Evolutionary conservation across 2,329 filamentous ascomycete genomes (phyloP).

Genomic region (Fonsecaea nubica): DNA sequence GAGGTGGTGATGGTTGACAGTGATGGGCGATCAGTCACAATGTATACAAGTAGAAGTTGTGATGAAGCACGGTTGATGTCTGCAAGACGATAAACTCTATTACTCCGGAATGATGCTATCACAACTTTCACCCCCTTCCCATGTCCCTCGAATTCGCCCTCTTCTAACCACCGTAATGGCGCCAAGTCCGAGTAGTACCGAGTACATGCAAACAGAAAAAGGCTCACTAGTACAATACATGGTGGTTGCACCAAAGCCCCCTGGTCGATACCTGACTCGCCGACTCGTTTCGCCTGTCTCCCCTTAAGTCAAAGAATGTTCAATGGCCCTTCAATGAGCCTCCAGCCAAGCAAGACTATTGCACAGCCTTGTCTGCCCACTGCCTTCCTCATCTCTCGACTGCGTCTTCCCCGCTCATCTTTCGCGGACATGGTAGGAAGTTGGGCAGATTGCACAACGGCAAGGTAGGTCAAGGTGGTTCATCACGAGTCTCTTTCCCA

Average conservation of each 20-base stretch:
- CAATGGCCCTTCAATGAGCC: neutral
- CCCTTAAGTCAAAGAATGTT: neutral
- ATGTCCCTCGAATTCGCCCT: neutral
- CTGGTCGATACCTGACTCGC: neutral
- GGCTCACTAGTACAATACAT: conserved; percentile 1
- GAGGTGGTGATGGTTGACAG: neutral
- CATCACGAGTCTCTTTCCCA: neutral
- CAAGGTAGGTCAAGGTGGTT: neutral
- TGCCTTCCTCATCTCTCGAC: neutral
- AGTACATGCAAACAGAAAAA: neutral
- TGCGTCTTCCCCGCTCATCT: neutral
- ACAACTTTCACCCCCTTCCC: neutral
- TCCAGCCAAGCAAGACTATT: neutral
- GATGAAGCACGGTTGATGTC: too few species aligned
- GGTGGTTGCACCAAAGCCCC: neutral
- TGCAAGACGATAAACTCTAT: neutral
- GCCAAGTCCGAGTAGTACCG: neutral
- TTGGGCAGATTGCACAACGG: neutral
- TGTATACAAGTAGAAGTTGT: neutral
- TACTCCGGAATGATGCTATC: neutral
- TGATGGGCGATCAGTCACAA: conserved; percentile 1
- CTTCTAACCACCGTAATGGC: neutral
- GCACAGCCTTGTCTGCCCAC: neutral
- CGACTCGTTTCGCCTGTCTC: conserved; percentile 2
- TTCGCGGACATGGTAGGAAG: neutral